Evolutionary conservation across 2,329 filamentous ascomycete species (phyloP), one percentile per base, ranked within the genome.

Genomic region (Epichloe brachyelytri): DNA sequence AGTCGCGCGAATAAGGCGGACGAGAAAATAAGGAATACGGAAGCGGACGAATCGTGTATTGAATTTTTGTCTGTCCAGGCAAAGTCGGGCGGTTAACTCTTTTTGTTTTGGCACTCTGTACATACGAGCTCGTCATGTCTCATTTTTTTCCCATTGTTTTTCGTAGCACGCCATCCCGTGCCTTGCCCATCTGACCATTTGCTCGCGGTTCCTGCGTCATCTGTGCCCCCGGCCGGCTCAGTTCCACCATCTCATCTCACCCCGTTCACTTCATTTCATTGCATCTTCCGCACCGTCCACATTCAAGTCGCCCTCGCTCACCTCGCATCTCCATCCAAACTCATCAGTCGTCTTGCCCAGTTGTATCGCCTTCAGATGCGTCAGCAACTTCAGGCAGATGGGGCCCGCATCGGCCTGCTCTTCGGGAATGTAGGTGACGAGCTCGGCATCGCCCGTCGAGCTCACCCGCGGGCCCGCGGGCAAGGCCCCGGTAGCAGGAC

Each of bases 331-430:
- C 90, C 89, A 96, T 4, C 80, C 81, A 62, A 90, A 86, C 51
- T 72, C 70, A 64, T 97, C 91, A 65, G 85, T 72, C 41, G 85
- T 72, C 68, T 85, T 87, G 30, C 90, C 90, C 38, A 80, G 76
- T 72, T 97, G 91, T 54, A 97, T 89, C 1, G 82, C 88, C 72
- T 94, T 86, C 50, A 97, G 75, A 50, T 84, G 83, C 22, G 75
- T 73, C 52, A 96, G 70, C 39, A 97, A 74, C 70, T 84, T 83
- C 26, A 81, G 63, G 65, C 82, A 90, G 17, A 85, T 72, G 34
- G 84, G 80, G 0, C 90, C 90, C 0, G 86, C 82, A 52, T 89
- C 84, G 51, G 85, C 78, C 49, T 77, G 72, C 17, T 72, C 62
- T 4, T 71, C 72, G 5, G 74, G 60, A 41, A 83, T 74, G 58